Conservation (phyloP, 306 rosid genomes). For the Argentina anserina region DNA sequence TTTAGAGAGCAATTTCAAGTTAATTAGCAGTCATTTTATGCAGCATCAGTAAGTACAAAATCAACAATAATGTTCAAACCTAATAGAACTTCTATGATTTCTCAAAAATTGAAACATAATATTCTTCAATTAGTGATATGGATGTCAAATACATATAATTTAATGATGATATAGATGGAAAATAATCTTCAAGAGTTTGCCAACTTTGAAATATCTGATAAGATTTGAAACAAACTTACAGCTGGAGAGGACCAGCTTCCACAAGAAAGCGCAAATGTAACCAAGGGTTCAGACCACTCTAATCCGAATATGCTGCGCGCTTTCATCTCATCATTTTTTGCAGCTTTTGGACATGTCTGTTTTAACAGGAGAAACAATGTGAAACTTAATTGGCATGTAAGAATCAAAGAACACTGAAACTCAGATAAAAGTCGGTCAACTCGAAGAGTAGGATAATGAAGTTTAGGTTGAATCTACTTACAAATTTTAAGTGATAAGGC, state of each 20-base stretch:
- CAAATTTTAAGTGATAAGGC: constrained; percentile 93
- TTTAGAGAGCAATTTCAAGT: neutral
- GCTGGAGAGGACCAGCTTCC: constrained; percentile 99
- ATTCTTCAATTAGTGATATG: neutral
- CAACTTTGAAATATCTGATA: neutral
- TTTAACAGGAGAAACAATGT: constrained; percentile 18
- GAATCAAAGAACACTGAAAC: neutral
- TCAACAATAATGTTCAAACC: too few species aligned
- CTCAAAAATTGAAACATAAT: neutral
- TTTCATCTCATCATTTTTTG: constrained; percentile 72
- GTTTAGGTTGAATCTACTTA: constrained; percentile 33
- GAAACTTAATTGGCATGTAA: constrained; percentile 16
- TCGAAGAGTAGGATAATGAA: constrained; percentile 6
- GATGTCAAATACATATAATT: neutral
- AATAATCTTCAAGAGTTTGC: neutral
- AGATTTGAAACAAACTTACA: constrained; percentile 46
- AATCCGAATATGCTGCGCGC: constrained; percentile 71
- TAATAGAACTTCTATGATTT: neutral
- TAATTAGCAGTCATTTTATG: neutral
- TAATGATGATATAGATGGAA: neutral
- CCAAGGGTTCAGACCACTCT: constrained; percentile 90
- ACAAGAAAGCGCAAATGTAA: constrained; percentile 93
- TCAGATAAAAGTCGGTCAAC: constrained; percentile 1
- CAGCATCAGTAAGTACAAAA: too few species aligned
- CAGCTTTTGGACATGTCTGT: constrained; percentile 83